Conservation (phyloP, 2,329 filamentous ascomycete species). For the Trichoderma aggressivum region DNA sequence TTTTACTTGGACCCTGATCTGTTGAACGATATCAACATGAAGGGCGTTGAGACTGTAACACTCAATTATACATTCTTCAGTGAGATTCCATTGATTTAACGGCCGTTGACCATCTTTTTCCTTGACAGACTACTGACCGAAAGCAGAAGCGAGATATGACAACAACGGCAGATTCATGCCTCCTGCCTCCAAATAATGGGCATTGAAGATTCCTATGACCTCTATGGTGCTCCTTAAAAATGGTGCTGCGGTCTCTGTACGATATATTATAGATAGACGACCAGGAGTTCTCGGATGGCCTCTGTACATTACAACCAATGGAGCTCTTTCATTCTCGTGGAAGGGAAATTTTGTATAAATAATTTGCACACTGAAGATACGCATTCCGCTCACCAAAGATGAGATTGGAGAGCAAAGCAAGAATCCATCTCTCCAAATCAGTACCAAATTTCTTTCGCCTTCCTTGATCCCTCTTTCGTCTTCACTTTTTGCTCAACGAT, state of each 20-base stretch:
- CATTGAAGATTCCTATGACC: neutral
- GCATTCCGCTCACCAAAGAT: neutral
- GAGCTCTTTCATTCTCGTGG: neutral
- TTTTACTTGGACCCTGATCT: constrained; percentile 98
- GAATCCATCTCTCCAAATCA: neutral
- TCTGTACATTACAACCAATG: neutral
- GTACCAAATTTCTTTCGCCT: neutral
- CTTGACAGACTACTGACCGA: constrained; percentile 34
- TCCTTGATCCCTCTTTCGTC: neutral
- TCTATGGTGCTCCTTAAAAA: neutral
- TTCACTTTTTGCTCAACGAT: neutral
- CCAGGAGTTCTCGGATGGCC: neutral
- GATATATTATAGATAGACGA: neutral
- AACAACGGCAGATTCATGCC: constrained; percentile 44
- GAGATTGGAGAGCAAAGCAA: neutral
- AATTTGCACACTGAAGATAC: neutral
- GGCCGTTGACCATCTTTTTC: neutral
- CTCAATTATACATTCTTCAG: constrained; percentile 98
- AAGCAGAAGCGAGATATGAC: constrained; percentile 44
- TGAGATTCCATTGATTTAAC: constrained; percentile 47
- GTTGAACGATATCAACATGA: constrained; percentile 88
- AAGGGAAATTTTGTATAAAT: neutral
- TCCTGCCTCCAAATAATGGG: constrained; percentile 29
- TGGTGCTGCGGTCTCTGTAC: neutral
- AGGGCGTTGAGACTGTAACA: constrained; percentile 89